These are phyloP conservation scores for Poronia punctata DNA, from an alignment of 495 filamentous ascomycete species.

Conservation along the genomic window DNA sequence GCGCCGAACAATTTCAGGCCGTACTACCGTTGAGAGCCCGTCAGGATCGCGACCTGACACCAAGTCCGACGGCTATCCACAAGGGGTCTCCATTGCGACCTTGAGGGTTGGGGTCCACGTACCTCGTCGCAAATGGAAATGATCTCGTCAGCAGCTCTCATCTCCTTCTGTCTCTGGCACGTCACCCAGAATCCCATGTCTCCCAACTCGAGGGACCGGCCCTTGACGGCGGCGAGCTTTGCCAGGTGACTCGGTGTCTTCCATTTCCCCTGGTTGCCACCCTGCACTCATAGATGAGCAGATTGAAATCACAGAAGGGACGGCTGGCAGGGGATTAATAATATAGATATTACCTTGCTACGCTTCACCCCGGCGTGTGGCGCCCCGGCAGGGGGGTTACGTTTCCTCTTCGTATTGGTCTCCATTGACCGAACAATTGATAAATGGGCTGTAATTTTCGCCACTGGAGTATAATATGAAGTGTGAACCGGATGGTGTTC, in stretches of 20 bases:
- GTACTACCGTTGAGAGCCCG: too few species aligned
- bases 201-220: conserved; percentile 56
- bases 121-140: conserved; percentile 71
- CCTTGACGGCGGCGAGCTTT: conserved; percentile 27
- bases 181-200: conserved; percentile 86
- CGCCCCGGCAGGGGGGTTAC: conserved; percentile 7
- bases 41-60: conserved; percentile 4
- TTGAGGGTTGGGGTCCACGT: conserved; percentile 7
- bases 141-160: conserved; percentile 67
- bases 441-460: too few species aligned
- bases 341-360: conserved; percentile 22
- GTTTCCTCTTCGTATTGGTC: conserved; percentile 18
- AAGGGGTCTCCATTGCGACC: background rate
- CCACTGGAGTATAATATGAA: too few species aligned
- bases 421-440: too few species aligned
- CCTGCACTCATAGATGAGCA: conserved; percentile 22
- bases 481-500: too few species aligned
- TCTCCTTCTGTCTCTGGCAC: conserved; percentile 74
- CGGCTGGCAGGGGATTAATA: background rate
- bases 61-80: background rate
- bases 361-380: conserved; percentile 17
- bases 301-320: background rate
- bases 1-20: conserved; percentile 52
- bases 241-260: conserved; percentile 46
- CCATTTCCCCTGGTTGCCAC: conserved; percentile 47